Percentiles rank a stretch among this genome's conserved stretches.
Evolutionary conservation across 129 eudicot genomes (phyloP).

Genomic region (Smallanthus sonchifolius): DNA sequence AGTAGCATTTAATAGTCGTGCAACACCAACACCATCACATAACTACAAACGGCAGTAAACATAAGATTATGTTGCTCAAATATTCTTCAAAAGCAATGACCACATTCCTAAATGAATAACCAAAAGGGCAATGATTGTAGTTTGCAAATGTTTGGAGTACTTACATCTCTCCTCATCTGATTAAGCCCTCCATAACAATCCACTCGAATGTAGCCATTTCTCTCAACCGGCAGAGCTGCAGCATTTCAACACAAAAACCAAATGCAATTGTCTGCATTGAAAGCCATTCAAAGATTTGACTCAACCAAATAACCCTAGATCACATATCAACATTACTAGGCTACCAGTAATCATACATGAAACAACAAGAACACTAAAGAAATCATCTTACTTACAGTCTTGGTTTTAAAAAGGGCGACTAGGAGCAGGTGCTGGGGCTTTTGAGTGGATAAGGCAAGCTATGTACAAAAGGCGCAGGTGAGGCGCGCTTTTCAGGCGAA

Average conservation of each 20-base stretch:
- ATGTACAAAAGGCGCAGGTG: too few relatives aligned
- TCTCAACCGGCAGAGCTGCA: conserved; percentile 86
- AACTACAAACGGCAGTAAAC: conserved; percentile 42
- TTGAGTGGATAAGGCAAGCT: too few relatives aligned
- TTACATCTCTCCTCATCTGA: conserved; percentile 98
- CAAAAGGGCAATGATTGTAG: neutral
- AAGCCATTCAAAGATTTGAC: conserved; percentile 42
- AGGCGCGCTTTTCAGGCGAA: too few relatives aligned
- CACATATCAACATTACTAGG: neutral
- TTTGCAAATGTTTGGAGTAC: conserved; percentile 16
- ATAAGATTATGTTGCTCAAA: conserved; percentile 1
- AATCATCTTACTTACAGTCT: too few relatives aligned
- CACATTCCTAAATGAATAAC: neutral
- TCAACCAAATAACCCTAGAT: conserved; percentile 15
- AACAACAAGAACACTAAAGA: too few relatives aligned
- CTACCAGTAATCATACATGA: too few relatives aligned
- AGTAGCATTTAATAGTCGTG: conserved; percentile 88
- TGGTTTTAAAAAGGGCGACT: too few relatives aligned
- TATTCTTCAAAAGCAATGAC: neutral
- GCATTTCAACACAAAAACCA: conserved; percentile 76
- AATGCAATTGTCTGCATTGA: conserved; percentile 81
- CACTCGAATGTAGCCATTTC: conserved; percentile 93
- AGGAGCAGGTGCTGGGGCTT: too few relatives aligned
- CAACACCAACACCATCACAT: conserved; percentile 98
- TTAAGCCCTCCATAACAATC: conserved; percentile 99